phyloP scores from a whole-genome alignment of 2,329 filamentous ascomycete genomes.

The Colletotrichum sp. region DNA sequence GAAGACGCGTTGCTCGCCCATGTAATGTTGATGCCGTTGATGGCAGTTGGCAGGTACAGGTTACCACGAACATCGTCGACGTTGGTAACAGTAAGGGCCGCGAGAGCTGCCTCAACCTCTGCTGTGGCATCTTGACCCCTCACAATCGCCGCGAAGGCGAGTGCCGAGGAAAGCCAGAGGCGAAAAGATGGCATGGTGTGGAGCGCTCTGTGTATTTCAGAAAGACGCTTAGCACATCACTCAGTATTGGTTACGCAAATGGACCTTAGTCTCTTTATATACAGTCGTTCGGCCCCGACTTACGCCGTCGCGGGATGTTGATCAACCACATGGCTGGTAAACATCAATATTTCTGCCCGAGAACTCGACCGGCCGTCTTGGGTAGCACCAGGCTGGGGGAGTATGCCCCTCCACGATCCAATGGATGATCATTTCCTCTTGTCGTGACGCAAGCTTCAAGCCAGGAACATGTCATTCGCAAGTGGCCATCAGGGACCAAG shows the following conservation, averaged over 20 bases:
- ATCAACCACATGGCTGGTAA: neutral
- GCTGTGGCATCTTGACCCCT: neutral
- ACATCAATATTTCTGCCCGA: neutral
- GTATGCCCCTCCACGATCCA: neutral
- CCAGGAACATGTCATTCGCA: neutral
- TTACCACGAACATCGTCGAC: conserved; percentile 43
- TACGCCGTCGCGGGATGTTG: neutral
- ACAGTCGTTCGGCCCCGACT: neutral
- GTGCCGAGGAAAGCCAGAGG: neutral
- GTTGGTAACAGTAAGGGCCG: conserved; percentile 32
- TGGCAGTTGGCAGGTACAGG: conserved; percentile 34
- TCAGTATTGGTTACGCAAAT: neutral
- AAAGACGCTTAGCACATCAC: neutral
- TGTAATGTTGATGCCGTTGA: conserved; percentile 33
- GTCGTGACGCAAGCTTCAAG: neutral
- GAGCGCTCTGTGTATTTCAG: neutral
- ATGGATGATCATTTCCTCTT: neutral
- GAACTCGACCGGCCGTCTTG: neutral
- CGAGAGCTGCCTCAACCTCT: conserved; percentile 21
- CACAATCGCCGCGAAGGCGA: conserved; percentile 6
- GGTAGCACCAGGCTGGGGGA: neutral
- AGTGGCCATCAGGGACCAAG: neutral
- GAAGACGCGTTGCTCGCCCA: conserved; percentile 39
- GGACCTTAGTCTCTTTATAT: neutral
- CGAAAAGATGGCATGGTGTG: neutral